phyloP scores from a whole-genome alignment of 805 yeast genomes.

The Brettanomyces bruxellensis region DNA sequence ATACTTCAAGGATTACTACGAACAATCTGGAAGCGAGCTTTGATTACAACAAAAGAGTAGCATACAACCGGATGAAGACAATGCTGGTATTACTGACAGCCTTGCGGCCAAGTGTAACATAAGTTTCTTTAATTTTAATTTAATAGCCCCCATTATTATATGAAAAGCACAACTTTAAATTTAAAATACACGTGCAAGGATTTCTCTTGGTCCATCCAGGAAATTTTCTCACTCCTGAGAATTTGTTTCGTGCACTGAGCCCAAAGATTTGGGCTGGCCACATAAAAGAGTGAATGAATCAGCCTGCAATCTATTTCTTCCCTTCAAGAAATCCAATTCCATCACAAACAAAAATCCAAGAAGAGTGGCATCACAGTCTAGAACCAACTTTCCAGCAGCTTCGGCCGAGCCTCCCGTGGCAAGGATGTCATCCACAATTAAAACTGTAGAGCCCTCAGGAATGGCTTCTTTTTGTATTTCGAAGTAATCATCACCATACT shows the following conservation, averaged over 20 bases:
- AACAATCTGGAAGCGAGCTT: too few species aligned
- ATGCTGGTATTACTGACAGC: too few species aligned
- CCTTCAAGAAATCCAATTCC: conserved; percentile 93
- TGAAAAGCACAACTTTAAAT: too few species aligned
- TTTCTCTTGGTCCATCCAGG: neutral
- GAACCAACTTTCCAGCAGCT: conserved; percentile 84
- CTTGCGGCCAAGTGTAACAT: neutral
- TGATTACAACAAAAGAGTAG: too few species aligned
- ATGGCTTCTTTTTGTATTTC: conserved; percentile 82
- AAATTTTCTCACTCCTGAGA: neutral
- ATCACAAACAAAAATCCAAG: conserved; percentile 80
- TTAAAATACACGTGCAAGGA: too few species aligned
- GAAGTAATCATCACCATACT: conserved; percentile 85
- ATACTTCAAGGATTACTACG: too few species aligned
- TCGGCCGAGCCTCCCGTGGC: conserved; percentile 97
- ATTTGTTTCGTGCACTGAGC: conserved; percentile 5
- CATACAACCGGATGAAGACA: too few species aligned
- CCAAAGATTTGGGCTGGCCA: conserved; percentile 59
- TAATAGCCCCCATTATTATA: too few species aligned
- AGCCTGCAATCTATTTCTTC: conserved; percentile 77
- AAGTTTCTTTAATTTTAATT: neutral
- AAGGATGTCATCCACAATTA: conserved; percentile 90
- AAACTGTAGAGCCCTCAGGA: conserved; percentile 69
- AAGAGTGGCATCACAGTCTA: conserved; percentile 58
- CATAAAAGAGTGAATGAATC: conserved; percentile 84